Conservation (phyloP, 129 eudicot genomes). For the Helianthus tuberosus region DNA sequence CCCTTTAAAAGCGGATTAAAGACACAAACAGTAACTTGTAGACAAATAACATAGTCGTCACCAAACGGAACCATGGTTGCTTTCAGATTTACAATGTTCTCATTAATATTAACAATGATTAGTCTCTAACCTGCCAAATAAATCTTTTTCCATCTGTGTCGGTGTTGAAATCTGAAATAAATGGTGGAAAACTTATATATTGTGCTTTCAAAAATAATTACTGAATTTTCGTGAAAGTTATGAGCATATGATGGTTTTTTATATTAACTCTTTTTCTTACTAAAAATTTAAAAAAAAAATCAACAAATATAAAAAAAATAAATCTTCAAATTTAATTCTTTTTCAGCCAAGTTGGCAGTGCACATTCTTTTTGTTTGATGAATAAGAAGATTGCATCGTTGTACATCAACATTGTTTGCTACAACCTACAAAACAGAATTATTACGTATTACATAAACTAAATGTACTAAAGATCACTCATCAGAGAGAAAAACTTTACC, state of each 20-base stretch:
- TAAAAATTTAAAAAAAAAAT: too few relatives aligned
- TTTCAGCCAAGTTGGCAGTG: too few relatives aligned
- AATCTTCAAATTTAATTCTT: too few relatives aligned
- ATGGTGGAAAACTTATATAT: background rate
- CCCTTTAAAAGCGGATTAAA: slow-evolving; percentile 34
- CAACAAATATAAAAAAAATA: too few relatives aligned
- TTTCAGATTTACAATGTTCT: background rate
- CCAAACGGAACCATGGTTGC: background rate
- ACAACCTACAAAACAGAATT: slow-evolving; percentile 59
- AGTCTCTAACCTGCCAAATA: slow-evolving; percentile 42
- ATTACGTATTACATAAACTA: background rate
- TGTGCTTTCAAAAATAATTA: background rate
- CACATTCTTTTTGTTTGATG: slow-evolving; percentile 69
- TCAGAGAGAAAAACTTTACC: slow-evolving; percentile 44
- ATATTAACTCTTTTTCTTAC: too few relatives aligned
- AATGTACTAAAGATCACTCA: background rate
- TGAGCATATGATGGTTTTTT: too few relatives aligned
- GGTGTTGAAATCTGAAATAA: slow-evolving; percentile 47
- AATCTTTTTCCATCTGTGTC: too few relatives aligned
- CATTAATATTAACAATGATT: background rate
- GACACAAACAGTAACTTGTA: background rate
- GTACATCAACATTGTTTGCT: slow-evolving; percentile 97
- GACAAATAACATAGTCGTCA: background rate
- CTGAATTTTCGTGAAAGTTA: too few relatives aligned
- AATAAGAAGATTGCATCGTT: slow-evolving; percentile 96